These are phyloP conservation scores for Penstemon davidsonii DNA, from an alignment of 257 asterid genomes.

Conservation along the genomic window DNA sequence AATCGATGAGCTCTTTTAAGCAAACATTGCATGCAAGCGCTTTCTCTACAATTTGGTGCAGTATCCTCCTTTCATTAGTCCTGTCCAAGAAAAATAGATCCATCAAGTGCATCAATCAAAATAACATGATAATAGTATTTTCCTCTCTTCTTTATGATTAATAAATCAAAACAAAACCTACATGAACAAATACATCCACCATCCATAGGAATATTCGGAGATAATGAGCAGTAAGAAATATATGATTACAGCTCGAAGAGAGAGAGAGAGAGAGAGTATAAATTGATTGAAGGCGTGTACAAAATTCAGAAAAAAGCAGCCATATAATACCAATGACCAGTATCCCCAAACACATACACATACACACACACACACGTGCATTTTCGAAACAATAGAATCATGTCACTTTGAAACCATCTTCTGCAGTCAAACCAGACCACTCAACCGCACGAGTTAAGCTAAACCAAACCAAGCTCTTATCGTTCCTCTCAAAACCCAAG, in stretches of 20 bases:
- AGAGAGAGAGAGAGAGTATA: not conserved
- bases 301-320: too few relatives aligned
- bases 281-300: too few relatives aligned
- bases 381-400: not conserved
- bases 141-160: conserved; percentile 12
- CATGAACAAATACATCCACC: conserved; percentile 1
- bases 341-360: too few relatives aligned
- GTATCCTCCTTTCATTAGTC: conserved; percentile 66
- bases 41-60: conserved; percentile 61
- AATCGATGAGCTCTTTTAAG: conserved; percentile 50
- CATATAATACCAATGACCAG: too few relatives aligned
- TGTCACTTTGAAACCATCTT: not conserved
- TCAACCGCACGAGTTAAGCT: not conserved
- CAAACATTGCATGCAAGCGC: conserved; percentile 53
- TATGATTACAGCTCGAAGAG: not conserved
- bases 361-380: not conserved
- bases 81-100: conserved; percentile 43
- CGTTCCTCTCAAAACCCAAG: not conserved
- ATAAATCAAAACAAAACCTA: conserved; percentile 7
- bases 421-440: conserved; percentile 8
- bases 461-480: not conserved
- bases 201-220: conserved; percentile 5
- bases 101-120: conserved; percentile 10
- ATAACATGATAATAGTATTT: conserved; percentile 2
- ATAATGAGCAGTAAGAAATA: conserved; percentile 4